Evolutionary conservation across 805 yeast genomes (phyloP).

Genomic region (Saccharomyces jurei): DNA sequence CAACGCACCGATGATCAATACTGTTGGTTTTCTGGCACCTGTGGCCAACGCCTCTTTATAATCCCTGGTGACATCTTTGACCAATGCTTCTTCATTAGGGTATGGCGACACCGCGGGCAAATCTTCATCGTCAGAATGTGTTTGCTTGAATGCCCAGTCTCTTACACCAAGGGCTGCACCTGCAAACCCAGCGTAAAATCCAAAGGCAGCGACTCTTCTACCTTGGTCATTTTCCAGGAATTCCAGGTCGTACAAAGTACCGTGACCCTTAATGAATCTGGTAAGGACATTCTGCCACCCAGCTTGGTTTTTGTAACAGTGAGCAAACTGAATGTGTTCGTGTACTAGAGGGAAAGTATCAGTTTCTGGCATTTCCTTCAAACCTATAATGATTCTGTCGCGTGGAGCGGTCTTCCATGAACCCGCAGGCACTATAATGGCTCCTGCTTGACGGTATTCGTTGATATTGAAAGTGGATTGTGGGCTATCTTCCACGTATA

Average conservation of each 20-base stretch:
- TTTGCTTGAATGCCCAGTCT: constrained; percentile 91
- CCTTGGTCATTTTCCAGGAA: constrained; percentile 90
- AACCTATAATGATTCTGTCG: constrained; percentile 83
- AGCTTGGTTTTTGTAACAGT: constrained; percentile 93
- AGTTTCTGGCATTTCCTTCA: constrained; percentile 90
- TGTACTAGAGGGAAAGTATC: constrained; percentile 85
- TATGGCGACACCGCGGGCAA: constrained; percentile 77
- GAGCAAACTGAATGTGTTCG: constrained; percentile 97
- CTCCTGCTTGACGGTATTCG: constrained; percentile 78
- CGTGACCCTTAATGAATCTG: constrained; percentile 88
- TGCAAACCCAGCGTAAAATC: constrained; percentile 99
- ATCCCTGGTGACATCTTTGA: constrained; percentile 59
- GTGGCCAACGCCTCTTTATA: constrained; percentile 50
- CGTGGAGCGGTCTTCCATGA: constrained; percentile 90
- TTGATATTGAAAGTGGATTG: constrained; percentile 71
- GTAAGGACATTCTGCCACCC: constrained; percentile 92
- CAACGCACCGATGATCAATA: constrained; percentile 88
- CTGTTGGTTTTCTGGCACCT: constrained; percentile 64
- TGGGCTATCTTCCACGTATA: constrained; percentile 79
- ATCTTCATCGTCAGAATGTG: constrained; percentile 56
- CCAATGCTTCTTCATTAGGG: constrained; percentile 66
- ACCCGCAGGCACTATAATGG: constrained; percentile 82
- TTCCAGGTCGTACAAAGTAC: constrained; percentile 87
- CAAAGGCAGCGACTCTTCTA: constrained; percentile 98
- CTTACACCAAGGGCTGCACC: constrained; percentile 95